These are phyloP conservation scores for Poronia punctata DNA, from an alignment of 495 filamentous ascomycete species.

Conservation along the genomic window DNA sequence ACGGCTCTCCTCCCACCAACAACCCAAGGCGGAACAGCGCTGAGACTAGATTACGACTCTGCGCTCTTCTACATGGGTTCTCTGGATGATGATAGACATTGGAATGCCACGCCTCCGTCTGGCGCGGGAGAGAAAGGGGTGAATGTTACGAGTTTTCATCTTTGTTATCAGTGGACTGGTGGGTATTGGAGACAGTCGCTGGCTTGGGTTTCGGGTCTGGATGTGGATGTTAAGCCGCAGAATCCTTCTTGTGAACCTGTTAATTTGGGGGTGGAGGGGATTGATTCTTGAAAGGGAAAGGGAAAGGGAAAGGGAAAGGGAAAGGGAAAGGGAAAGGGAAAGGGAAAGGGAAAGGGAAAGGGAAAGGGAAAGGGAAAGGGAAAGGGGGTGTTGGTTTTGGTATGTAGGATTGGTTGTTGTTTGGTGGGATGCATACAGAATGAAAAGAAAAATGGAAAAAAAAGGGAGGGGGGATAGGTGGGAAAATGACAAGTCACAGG, in stretches of 20 bases:
- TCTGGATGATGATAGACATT: conserved; percentile 4
- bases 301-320: too few relatives aligned
- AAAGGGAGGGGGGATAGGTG: too few relatives aligned
- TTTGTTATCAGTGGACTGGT: conserved; percentile 10
- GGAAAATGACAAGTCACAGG: too few relatives aligned
- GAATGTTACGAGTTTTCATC: conserved; percentile 3
- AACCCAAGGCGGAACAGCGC: neutral
- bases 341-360: too few relatives aligned
- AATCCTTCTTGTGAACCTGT: conserved; percentile 10
- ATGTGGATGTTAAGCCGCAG: conserved; percentile 1
- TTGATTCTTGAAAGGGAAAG: too few relatives aligned
- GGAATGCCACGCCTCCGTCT: neutral
- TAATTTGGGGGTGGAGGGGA: conserved; percentile 6
- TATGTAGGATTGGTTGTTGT: too few relatives aligned
- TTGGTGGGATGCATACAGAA: too few relatives aligned
- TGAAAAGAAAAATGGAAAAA: too few relatives aligned
- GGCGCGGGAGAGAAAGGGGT: neutral
- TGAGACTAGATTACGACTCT: conserved; percentile 3
- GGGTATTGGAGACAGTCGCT: conserved; percentile 8
- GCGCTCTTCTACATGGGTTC: conserved; percentile 4
- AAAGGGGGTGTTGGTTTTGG: too few relatives aligned
- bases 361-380: too few relatives aligned
- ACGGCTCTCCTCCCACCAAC: conserved; percentile 1
- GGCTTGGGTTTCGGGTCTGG: conserved; percentile 4
- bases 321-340: too few relatives aligned